These are phyloP conservation scores for Colletotrichum lini DNA, from an alignment of 2,329 filamentous ascomycete species.

Conservation along the genomic window DNA sequence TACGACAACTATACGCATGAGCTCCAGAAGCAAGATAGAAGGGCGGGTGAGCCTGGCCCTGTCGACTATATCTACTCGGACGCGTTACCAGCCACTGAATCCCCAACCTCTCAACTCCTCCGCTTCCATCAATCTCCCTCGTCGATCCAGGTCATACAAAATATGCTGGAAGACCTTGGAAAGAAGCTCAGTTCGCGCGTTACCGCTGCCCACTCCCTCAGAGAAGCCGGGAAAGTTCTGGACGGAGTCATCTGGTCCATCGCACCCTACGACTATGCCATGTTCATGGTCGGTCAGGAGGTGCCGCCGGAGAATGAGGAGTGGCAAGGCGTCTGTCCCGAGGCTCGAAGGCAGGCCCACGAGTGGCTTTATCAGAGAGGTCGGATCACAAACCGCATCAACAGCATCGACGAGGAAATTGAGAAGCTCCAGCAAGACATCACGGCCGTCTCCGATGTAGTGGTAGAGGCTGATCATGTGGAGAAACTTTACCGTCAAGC, in stretches of 20 bases:
- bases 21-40: not conserved
- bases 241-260: not conserved
- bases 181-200: not conserved
- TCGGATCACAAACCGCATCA: not conserved
- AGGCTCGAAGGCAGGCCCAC: not conserved
- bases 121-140: not conserved
- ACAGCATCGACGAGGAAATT: not conserved
- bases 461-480: not conserved
- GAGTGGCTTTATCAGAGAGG: not conserved
- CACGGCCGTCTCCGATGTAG: not conserved
- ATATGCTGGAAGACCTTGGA: not conserved
- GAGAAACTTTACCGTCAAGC: not conserved
- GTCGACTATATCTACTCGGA: constrained; percentile 8
- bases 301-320: not conserved
- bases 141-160: not conserved
- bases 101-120: not conserved
- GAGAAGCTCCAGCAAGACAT: not conserved
- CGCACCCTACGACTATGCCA: not conserved
- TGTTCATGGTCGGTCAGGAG: not conserved
- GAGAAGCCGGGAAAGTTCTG: not conserved
- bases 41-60: not conserved
- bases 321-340: not conserved
- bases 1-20: not conserved
- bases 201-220: not conserved
- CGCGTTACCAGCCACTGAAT: not conserved